A percentile compares a stretch with the other conserved stretches of the same genome.
phyloP scores from a whole-genome alignment of 1,139 yeast genomes.

The Trichomonascaceae sp. region DNA sequence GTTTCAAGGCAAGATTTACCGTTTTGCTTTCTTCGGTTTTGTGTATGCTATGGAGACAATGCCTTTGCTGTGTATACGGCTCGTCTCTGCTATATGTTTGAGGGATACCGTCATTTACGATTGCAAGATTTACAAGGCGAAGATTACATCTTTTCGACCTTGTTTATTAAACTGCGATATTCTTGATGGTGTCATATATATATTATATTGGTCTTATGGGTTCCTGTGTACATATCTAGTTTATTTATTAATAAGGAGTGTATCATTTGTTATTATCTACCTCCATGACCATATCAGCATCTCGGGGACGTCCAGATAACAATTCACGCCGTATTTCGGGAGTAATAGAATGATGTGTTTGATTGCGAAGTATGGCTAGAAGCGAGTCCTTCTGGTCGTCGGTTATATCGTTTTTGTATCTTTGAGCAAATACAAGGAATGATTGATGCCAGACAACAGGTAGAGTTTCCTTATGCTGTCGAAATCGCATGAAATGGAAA shows the following conservation, averaged over 20 bases:
- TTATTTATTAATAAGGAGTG: not conserved
- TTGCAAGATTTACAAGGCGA: conserved; percentile 74
- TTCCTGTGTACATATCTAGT: not conserved
- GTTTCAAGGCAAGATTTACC: conserved; percentile 38
- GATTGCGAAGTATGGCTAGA: conserved; percentile 82
- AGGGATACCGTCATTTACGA: conserved; percentile 78
- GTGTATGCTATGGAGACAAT: conserved; percentile 39
- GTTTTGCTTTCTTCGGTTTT: conserved; percentile 48
- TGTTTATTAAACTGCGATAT: conserved; percentile 45
- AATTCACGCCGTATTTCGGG: conserved; percentile 94
- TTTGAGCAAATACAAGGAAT: conserved; percentile 85
- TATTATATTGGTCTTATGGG: not conserved
- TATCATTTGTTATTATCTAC: not conserved
- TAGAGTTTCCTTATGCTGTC: conserved; percentile 49
- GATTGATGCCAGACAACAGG: conserved; percentile 99
- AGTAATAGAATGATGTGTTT: conserved; percentile 82
- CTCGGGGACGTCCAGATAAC: conserved; percentile 66
- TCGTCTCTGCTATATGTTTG: conserved; percentile 51
- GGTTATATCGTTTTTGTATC: conserved; percentile 94
- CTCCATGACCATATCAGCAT: conserved; percentile 18
- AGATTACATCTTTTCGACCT: conserved; percentile 68
- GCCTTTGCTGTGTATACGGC: conserved; percentile 53
- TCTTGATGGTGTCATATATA: conserved; percentile 2
- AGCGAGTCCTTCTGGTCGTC: conserved; percentile 95
- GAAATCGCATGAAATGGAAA: conserved; percentile 89